Evolutionary conservation across 768 basidiomycete species (phyloP), one percentile per base, ranked within the genome.

Genomic region (Goffeauzyma gilvescens): DNA sequence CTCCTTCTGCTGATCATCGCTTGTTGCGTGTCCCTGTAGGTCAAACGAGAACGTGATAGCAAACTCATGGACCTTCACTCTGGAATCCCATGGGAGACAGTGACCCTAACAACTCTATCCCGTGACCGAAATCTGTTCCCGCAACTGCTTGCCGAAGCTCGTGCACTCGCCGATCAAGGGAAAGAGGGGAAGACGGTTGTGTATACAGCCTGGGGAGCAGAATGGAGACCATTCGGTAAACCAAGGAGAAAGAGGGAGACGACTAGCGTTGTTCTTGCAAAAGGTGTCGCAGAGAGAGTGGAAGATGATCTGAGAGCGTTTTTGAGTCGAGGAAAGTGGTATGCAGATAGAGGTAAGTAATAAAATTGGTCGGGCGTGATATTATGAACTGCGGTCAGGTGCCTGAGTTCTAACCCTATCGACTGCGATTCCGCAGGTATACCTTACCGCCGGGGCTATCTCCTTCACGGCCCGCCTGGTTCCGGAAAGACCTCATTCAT

Each of bases 401-500:
- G n/a, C n/a, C n/a, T n/a, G n/a, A n/a, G 7, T 36, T 12, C 17
- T 26, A 10, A 25, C 22, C 23, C 25, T 28, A 38, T 13, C n/a
- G n/a, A 18, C 22, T 23, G n/a, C 17, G 21, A 31, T 15, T 17
- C 43, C 27, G 2, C 46, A 95, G 89, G 90, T 14, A 93, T 98
- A 46, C 93, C 93, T 0, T 98, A 96, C 59, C 77, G 93, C 18
- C 73, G 93, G 48, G 93, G 93, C 28, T 95, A 95, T 63, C 73
- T 98, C 8, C 67, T 98, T 13, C 75, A 96, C 55, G 93, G 93
- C 9, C 93, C 93, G 17, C 93, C 93, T 6, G 93, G 93, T 13
- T 93, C 87, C 0, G 93, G 93, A 37, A 98, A 98, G 60, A 89
- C 90, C 1, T 98, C 93, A 5, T 98, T 84, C 67, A 96, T 96